These are phyloP conservation scores for Ganoderma boninense DNA, from an alignment of 1,284 basidiomycete species.

Conservation along the genomic window DNA sequence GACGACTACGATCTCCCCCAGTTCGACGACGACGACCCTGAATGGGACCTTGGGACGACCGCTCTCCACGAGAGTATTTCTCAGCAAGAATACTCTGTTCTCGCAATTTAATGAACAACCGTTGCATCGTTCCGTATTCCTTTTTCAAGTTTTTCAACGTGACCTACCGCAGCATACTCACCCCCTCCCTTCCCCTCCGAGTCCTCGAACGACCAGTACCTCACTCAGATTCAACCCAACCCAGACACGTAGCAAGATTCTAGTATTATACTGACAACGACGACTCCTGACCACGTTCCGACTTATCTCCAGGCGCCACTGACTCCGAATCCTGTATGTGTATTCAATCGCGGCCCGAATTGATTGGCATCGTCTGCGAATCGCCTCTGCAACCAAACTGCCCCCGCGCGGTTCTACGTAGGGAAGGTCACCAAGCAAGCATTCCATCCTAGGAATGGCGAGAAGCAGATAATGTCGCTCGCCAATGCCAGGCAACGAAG, in stretches of 20 bases:
- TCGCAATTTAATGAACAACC: neutral
- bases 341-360: neutral
- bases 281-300: neutral
- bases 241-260: neutral
- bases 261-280: neutral
- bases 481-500: too few relatives aligned
- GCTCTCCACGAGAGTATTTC: neutral
- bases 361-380: neutral
- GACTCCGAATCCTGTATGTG: too few relatives aligned
- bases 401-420: too few relatives aligned
- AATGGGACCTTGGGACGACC: neutral
- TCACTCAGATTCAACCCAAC: too few relatives aligned
- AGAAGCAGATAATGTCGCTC: too few relatives aligned
- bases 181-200: neutral
- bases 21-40: neutral
- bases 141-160: neutral
- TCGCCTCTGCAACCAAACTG: too few relatives aligned
- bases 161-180: neutral
- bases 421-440: too few relatives aligned
- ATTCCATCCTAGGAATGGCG: too few relatives aligned
- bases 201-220: neutral
- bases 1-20: neutral
- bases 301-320: too few relatives aligned
- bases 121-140: neutral
- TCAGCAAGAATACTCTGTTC: neutral